Conservation (phyloP, 345 rosid species). For the Salix koriyanagi region DNA sequence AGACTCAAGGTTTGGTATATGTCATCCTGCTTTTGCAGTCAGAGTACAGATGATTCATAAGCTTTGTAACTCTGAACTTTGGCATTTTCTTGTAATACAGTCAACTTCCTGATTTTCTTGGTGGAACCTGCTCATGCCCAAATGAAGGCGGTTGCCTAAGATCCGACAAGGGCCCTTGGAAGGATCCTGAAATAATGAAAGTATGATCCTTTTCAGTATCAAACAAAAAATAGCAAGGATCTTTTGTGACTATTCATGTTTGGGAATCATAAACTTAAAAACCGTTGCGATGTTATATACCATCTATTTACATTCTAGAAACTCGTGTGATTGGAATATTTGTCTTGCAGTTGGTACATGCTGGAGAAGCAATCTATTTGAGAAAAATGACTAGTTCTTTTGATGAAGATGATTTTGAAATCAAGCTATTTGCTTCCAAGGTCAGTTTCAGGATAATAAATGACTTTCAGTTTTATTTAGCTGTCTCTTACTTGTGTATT, state of each 20-base stretch:
- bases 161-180: slow-evolving; percentile 94
- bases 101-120: slow-evolving; percentile 94
- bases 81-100: slow-evolving; percentile 38
- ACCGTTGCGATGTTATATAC: background rate
- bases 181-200: slow-evolving; percentile 75
- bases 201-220: slow-evolving; percentile 35
- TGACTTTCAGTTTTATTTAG: slow-evolving; percentile 7
- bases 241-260: background rate
- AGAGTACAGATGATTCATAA: background rate
- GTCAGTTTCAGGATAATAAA: slow-evolving; percentile 31
- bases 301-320: slow-evolving; percentile 6
- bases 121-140: slow-evolving; percentile 79
- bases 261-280: background rate
- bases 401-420: slow-evolving; percentile 53
- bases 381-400: slow-evolving; percentile 43
- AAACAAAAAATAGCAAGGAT: background rate
- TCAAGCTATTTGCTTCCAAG: slow-evolving; percentile 45
- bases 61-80: slow-evolving; percentile 8
- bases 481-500: slow-evolving; percentile 14
- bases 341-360: slow-evolving; percentile 54
- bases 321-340: slow-evolving; percentile 14
- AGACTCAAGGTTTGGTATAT: slow-evolving; percentile 57
- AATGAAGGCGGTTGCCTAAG: slow-evolving; percentile 78
- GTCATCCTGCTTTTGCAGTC: slow-evolving; percentile 9
- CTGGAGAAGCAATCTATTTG: slow-evolving; percentile 53